A percentile compares a stretch with the other conserved stretches of the same genome.
Evolutionary conservation across 139 green algal species (phyloP).

Genomic region (Chlorella sp.): DNA sequence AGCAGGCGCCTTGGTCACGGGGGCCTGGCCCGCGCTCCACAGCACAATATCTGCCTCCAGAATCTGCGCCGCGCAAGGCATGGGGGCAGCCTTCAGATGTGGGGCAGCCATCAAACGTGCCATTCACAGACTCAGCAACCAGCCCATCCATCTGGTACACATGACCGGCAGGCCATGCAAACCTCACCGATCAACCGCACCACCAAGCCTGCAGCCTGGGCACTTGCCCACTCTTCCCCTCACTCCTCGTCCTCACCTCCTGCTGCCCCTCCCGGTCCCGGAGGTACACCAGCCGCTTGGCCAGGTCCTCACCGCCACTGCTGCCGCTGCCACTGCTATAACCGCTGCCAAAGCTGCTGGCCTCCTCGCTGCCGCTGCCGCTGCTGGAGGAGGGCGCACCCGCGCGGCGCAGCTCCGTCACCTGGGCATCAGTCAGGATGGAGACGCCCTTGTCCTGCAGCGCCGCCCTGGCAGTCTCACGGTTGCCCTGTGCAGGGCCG

Average conservation of each 20-base stretch:
- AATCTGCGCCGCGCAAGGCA: background rate
- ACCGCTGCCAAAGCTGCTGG: background rate
- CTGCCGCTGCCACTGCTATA: background rate
- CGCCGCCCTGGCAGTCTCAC: slow-evolving; percentile 64
- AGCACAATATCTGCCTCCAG: slow-evolving; percentile 83
- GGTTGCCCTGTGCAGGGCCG: slow-evolving; percentile 61
- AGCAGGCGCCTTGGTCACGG: slow-evolving; percentile 39
- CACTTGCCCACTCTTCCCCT: background rate
- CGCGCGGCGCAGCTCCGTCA: slow-evolving; percentile 39
- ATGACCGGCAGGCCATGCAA: too few relatives aligned
- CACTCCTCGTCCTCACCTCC: slow-evolving; percentile 19
- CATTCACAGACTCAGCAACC: too few relatives aligned
- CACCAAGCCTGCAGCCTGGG: too few relatives aligned
- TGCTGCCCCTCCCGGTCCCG: slow-evolving; percentile 38
- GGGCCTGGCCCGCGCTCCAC: slow-evolving; percentile 88
- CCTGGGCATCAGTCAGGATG: slow-evolving; percentile 60
- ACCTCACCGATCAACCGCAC: too few relatives aligned
- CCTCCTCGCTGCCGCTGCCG: background rate
- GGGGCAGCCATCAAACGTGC: too few relatives aligned
- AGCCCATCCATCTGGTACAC: too few relatives aligned
- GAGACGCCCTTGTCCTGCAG: slow-evolving; percentile 70
- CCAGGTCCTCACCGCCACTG: background rate
- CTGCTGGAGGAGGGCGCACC: background rate
- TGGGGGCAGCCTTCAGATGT: too few relatives aligned
- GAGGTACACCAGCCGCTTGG: slow-evolving; percentile 52